Conservation (phyloP, 2,329 filamentous ascomycete species). For the Arthrobotrys musiformis region DNA sequence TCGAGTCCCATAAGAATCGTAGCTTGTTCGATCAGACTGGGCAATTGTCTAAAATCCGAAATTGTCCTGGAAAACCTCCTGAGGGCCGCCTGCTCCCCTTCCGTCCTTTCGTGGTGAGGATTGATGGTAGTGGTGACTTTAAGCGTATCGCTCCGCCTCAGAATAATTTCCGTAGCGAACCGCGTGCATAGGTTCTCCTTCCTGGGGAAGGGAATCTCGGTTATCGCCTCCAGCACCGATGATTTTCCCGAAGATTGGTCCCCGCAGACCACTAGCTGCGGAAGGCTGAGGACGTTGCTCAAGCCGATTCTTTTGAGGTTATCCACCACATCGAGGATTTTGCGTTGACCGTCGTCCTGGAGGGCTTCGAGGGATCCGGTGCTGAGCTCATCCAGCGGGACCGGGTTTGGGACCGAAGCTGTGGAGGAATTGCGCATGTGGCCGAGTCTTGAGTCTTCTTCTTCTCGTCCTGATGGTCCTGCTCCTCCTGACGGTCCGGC, state of each 20-base stretch:
- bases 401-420: neutral
- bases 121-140: conserved; percentile 65
- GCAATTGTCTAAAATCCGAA: conserved; percentile 63
- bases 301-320: conserved; percentile 67
- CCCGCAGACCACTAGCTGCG: conserved; percentile 71
- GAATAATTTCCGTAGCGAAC: conserved; percentile 71
- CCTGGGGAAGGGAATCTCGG: conserved; percentile 70
- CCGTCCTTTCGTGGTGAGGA: conserved; percentile 58
- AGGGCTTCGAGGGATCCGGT: conserved; percentile 63
- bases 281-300: conserved; percentile 66
- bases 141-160: conserved; percentile 64
- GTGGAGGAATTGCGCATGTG: neutral
- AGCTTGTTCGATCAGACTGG: conserved; percentile 67
- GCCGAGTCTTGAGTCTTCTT: conserved; percentile 6
- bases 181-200: conserved; percentile 70
- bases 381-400: conserved; percentile 57
- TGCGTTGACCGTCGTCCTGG: conserved; percentile 65
- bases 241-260: conserved; percentile 73
- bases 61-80: conserved; percentile 62
- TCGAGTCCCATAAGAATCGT: conserved; percentile 67
- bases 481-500: conserved; percentile 1
- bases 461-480: conserved; percentile 1
- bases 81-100: conserved; percentile 61
- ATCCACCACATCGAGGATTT: conserved; percentile 69
- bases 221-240: conserved; percentile 74